Evolutionary conservation across 176 grass and related monocot species (phyloP).

Genomic region (Oryza coarctata): DNA sequence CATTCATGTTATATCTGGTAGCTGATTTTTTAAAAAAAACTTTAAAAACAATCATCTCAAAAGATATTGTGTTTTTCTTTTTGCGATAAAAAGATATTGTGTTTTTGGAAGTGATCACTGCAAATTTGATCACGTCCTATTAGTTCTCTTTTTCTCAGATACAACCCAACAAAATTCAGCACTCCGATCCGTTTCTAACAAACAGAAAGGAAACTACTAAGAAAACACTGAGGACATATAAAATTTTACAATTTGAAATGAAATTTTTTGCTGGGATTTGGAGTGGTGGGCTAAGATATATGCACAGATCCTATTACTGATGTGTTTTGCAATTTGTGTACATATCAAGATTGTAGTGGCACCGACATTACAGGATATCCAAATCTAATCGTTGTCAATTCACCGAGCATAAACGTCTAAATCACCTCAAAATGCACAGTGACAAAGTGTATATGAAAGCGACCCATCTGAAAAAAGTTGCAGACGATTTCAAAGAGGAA

Average conservation of each 20-base stretch:
- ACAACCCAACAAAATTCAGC: neutral
- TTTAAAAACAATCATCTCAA: neutral
- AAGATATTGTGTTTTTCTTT: no score
- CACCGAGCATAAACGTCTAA: neutral
- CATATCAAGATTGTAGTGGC: neutral
- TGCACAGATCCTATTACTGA: neutral
- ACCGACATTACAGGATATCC: slow-evolving; percentile 22
- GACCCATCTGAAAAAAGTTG: neutral
- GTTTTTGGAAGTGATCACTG: neutral
- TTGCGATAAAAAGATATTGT: no score
- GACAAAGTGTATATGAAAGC: slow-evolving; percentile 14
- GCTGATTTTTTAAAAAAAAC: neutral
- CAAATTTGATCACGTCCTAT: neutral
- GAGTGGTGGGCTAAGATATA: neutral
- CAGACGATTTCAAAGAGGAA: neutral
- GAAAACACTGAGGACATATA: neutral
- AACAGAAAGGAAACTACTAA: neutral
- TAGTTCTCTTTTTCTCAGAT: neutral
- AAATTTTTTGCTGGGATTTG: neutral
- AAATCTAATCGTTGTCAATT: neutral
- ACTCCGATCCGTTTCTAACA: neutral
- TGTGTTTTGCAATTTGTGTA: neutral
- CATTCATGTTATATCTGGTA: slow-evolving; percentile 1
- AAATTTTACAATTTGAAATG: neutral
- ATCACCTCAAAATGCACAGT: neutral